Evolutionary conservation across 371 early-diverging fungal species (phyloP).

Genomic region (Parasitella parasitica): DNA sequence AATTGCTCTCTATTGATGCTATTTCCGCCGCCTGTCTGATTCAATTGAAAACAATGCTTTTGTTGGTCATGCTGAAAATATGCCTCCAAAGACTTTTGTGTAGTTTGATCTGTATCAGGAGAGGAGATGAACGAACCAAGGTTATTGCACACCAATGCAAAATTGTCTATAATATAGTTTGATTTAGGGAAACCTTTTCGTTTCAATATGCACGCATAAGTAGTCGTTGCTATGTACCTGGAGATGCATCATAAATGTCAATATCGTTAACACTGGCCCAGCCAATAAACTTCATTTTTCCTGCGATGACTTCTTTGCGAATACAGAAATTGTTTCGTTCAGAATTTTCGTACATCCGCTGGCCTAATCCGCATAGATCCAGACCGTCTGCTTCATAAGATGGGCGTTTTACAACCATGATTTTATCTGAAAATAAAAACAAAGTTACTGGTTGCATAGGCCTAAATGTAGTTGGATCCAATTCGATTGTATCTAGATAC

Average conservation of each 20-base stretch:
- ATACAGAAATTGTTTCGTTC: conserved; percentile 14
- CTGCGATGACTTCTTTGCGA: background rate
- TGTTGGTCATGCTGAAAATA: conserved; percentile 22
- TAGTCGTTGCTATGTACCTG: conserved; percentile 2
- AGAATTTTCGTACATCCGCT: conserved; percentile 10
- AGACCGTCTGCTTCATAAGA: conserved; percentile 27
- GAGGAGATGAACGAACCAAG: background rate
- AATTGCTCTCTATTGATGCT: conserved; percentile 7
- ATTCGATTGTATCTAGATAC: conserved; percentile 35
- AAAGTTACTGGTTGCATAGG: conserved; percentile 37
- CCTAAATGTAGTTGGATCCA: conserved; percentile 32
- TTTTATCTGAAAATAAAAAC: conserved; percentile 42
- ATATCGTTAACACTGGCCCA: conserved; percentile 25
- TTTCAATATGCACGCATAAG: background rate
- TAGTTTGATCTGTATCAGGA: conserved; percentile 18
- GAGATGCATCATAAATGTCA: conserved; percentile 17
- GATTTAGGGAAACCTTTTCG: background rate
- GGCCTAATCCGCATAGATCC: conserved; percentile 27
- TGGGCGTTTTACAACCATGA: conserved; percentile 42
- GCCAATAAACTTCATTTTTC: conserved; percentile 28
- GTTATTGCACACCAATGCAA: conserved; percentile 13
- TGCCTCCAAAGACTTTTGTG: conserved; percentile 19
- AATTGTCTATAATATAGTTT: background rate
- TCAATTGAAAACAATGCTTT: conserved; percentile 1
- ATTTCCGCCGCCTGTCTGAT: conserved; percentile 3